Conservation (phyloP, 2,329 filamentous ascomycete species). For the Neopestalotiopsis sp. region DNA sequence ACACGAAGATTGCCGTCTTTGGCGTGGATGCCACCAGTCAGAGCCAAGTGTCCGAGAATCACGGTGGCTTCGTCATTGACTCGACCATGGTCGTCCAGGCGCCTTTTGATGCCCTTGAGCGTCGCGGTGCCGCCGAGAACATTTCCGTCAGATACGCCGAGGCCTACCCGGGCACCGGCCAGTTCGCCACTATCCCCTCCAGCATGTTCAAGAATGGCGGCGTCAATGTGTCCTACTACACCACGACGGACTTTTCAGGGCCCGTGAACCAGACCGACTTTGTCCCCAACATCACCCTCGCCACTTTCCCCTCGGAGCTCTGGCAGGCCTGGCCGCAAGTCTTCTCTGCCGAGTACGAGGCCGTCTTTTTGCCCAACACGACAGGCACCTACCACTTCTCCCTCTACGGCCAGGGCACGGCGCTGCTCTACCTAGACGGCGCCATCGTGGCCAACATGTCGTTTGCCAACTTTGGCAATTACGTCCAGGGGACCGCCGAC, state of each 20-base stretch:
- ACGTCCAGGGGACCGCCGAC: constrained; percentile 23
- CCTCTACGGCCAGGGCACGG: constrained; percentile 23
- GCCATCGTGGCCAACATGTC: constrained; percentile 25
- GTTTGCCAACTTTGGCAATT: constrained; percentile 26
- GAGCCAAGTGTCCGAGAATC: constrained; percentile 24
- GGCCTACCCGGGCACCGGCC: constrained; percentile 26
- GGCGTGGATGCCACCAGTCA: constrained; percentile 21
- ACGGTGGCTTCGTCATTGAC: constrained; percentile 26
- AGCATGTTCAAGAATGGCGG: constrained; percentile 23
- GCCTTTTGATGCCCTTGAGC: constrained; percentile 22
- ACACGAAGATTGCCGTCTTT: constrained; percentile 9
- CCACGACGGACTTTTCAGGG: constrained; percentile 20
- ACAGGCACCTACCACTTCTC: constrained; percentile 25
- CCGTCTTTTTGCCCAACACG: constrained; percentile 24
- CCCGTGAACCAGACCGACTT: constrained; percentile 23
- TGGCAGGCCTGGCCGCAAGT: constrained; percentile 26
- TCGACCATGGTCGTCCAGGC: constrained; percentile 24
- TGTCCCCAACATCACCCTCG: constrained; percentile 26
- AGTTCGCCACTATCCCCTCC: constrained; percentile 21
- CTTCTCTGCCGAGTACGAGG: constrained; percentile 24
- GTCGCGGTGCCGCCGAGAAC: constrained; percentile 22
- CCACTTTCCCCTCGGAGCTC: constrained; percentile 23
- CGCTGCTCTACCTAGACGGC: constrained; percentile 23
- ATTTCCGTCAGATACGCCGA: constrained; percentile 25
- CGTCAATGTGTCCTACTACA: constrained; percentile 26